These are phyloP conservation scores for Taphrina pruni DNA, from an alignment of 1,139 yeast genomes.

Conservation along the genomic window DNA sequence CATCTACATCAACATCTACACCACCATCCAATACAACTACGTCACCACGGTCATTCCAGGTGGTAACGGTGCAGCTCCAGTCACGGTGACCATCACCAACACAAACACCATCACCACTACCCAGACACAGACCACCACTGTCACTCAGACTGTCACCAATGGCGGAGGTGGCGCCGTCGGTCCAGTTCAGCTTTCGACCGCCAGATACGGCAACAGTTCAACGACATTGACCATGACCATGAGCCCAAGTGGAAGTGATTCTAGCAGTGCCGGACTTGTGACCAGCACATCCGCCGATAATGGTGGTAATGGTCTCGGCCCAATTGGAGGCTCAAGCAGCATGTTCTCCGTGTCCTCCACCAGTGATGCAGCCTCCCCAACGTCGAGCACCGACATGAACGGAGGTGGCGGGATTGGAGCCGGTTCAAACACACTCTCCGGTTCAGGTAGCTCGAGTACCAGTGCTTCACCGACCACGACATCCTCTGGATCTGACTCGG, in stretches of 20 bases:
- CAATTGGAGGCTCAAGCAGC: background rate
- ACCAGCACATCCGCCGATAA: background rate
- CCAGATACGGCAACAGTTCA: background rate
- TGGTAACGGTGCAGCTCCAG: background rate
- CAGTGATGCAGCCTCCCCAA: background rate
- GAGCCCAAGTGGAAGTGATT: background rate
- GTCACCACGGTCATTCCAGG: background rate
- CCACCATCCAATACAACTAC: background rate
- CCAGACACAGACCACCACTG: constrained; percentile 13
- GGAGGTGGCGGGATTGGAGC: background rate
- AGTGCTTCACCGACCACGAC: background rate
- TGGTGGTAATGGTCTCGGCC: background rate
- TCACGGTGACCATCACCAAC: constrained; percentile 4
- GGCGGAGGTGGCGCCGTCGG: constrained; percentile 6
- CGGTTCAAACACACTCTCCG: background rate
- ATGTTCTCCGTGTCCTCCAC: background rate
- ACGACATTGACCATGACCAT: background rate
- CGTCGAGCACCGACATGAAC: background rate
- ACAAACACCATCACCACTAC: constrained; percentile 7
- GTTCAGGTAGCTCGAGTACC: background rate
- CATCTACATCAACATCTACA: constrained; percentile 6
- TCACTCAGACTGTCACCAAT: constrained; percentile 9
- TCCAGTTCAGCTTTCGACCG: constrained; percentile 1
- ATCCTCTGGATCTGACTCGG: background rate
- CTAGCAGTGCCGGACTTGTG: background rate